phyloP scores from a whole-genome alignment of 2,329 filamentous ascomycete species.

The Colletotrichum viniferum region DNA sequence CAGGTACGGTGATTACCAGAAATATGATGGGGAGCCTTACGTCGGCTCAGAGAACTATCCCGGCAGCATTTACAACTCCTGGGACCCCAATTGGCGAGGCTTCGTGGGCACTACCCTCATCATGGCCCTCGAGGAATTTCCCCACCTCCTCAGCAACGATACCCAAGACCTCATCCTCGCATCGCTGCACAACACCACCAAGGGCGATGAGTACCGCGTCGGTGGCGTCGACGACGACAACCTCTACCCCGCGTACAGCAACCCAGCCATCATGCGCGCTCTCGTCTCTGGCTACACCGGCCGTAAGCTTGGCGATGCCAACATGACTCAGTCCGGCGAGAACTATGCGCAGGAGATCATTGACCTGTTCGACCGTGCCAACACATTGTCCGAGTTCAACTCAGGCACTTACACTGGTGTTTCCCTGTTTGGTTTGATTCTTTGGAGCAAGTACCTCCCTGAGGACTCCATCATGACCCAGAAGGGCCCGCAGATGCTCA shows the following conservation, averaged over 20 bases:
- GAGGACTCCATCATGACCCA: conserved; percentile 56
- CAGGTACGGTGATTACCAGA: conserved; percentile 56
- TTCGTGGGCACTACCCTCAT: conserved; percentile 66
- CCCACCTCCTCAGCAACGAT: conserved; percentile 42
- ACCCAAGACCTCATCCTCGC: conserved; percentile 51
- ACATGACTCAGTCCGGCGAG: conserved; percentile 64
- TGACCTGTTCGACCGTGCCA: conserved; percentile 57
- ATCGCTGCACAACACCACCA: conserved; percentile 57
- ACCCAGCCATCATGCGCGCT: conserved; percentile 67
- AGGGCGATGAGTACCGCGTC: conserved; percentile 66
- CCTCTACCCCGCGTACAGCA: conserved; percentile 66
- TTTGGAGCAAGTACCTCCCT: conserved; percentile 65
- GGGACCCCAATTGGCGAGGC: conserved; percentile 70
- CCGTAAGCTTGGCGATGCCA: conserved; percentile 53
- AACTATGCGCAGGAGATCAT: conserved; percentile 59
- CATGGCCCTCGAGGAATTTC: conserved; percentile 63
- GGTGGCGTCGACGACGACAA: conserved; percentile 65
- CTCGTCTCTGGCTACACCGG: conserved; percentile 65
- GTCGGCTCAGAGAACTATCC: conserved; percentile 57
- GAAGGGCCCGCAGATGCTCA: conserved; percentile 56
- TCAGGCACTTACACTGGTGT: conserved; percentile 68
- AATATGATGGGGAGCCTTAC: conserved; percentile 60
- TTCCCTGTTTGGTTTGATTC: conserved; percentile 60
- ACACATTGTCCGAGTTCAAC: conserved; percentile 68
- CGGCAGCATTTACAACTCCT: conserved; percentile 57